These are phyloP conservation scores for Bassia scoparia DNA, from an alignment of 148 eudicot species.

Conservation along the genomic window DNA sequence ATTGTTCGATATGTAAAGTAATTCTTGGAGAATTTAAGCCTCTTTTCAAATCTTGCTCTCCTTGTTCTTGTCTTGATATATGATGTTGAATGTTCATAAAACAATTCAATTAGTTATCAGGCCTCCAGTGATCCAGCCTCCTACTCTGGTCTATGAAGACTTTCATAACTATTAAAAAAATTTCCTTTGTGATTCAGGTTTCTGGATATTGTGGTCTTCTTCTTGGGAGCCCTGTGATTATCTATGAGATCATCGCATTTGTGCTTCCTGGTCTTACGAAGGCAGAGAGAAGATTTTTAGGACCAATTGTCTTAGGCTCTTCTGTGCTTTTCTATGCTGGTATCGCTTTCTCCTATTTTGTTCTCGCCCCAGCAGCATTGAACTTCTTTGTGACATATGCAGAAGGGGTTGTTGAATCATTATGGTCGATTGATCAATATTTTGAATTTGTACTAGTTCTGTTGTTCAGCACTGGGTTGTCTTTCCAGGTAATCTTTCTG, in stretches of 20 bases:
- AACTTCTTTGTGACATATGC: slow-evolving; percentile 89
- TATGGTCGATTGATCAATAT: slow-evolving; percentile 98
- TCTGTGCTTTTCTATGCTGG: slow-evolving; percentile 90
- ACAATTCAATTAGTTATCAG: not conserved
- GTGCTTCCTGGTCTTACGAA: slow-evolving; percentile 87
- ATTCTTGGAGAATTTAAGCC: not conserved
- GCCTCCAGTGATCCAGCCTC: not conserved
- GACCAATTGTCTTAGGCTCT: slow-evolving; percentile 87
- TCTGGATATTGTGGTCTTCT: slow-evolving; percentile 98
- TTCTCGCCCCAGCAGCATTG: slow-evolving; percentile 99
- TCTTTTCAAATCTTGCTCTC: not conserved
- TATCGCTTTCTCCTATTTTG: slow-evolving; percentile 72
- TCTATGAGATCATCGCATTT: slow-evolving; percentile 93
- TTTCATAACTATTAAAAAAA: slow-evolving; percentile 1
- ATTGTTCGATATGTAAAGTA: too few species aligned
- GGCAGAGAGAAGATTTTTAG: slow-evolving; percentile 82
- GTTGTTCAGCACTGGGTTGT: slow-evolving; percentile 95
- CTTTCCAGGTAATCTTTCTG: slow-evolving; percentile 72
- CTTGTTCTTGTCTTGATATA: not conserved
- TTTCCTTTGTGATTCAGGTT: slow-evolving; percentile 48
- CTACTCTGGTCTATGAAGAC: not conserved
- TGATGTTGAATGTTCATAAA: not conserved
- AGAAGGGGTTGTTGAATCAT: slow-evolving; percentile 92
- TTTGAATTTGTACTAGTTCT: slow-evolving; percentile 93
- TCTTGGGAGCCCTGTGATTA: slow-evolving; percentile 83